Base-by-base conservation (phyloP, 805 yeast species). In the Clavispora carvajalis region DNA sequence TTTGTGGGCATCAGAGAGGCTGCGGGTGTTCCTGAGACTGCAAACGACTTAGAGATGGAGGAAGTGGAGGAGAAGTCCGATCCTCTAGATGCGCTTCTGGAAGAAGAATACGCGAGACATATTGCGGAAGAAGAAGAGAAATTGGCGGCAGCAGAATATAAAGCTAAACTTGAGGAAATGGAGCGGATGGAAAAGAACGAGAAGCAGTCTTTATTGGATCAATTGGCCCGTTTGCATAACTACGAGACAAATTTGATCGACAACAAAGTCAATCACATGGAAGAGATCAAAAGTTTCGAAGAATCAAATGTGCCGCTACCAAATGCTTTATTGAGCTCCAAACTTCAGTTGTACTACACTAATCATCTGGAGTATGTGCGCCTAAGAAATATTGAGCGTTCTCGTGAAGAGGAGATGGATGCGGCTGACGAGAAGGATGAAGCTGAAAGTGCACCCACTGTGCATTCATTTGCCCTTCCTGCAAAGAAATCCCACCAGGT, bases 361-460 rank as follows among this genome's bases (percentile, higher is more conserved):
- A 67, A 73, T 41, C 75, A 71, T 43, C 53, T 69, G 17, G 71
- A 67, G 38, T 77, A 76, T 45, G 42, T 70, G 15, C 66, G 67
- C 11, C 47, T 53, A 30, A 57, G 82, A 45, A 55, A 57, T 15
- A 54, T 56, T 9, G 62, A 54, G 33, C 59, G 66, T 40, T 25
- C 49, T 4, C 54, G 59, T 12, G 86, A 80, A 51, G 73, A 71
- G 33, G 59, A 58, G 12, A 38, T 46, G 22, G 84, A 78, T 49
- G 51, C 44, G 0, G 34, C 36, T 11, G 79, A 74, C 51, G 53
- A 64, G 38, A 58, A 60, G 34, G 67, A 62, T 16, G 73, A 65
- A 34, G 42, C 22, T 1, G 22, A 37, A 11, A 11, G 9, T 21
- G 13, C 26, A 16, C 23, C 22, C 22, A 12, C n/a, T n/a, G 35